Percentiles rank a stretch among this genome's conserved stretches.
These are phyloP conservation scores for Arthrinium phaeospermum DNA, from an alignment of 2,329 filamentous ascomycete species.

Conservation along the genomic window DNA sequence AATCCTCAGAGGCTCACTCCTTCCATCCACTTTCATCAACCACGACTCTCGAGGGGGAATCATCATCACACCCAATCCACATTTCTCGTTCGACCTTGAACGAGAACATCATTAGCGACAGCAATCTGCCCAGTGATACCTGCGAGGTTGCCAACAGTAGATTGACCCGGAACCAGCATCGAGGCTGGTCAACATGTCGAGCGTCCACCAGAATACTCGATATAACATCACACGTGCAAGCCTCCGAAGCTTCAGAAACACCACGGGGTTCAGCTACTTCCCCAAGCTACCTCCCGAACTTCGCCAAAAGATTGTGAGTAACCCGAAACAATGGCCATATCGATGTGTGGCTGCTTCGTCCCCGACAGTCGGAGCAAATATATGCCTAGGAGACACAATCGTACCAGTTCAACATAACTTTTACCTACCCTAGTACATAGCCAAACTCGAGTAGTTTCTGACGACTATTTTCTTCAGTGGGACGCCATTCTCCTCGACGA, in stretches of 20 bases:
- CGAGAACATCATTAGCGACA: background rate
- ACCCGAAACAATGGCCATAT: background rate
- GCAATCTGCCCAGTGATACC: no score
- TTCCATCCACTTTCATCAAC: background rate
- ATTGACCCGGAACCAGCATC: background rate
- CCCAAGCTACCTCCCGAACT: background rate
- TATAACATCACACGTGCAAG: no score
- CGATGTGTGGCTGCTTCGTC: background rate
- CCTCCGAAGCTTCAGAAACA: background rate
- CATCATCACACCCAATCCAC: background rate
- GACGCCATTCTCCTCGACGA: background rate
- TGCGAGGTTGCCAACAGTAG: background rate
- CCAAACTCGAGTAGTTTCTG: background rate
- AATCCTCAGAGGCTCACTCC: background rate
- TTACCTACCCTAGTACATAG: background rate
- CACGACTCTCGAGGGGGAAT: background rate
- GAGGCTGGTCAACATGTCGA: background rate
- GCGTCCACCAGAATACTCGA: background rate
- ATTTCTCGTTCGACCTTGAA: background rate
- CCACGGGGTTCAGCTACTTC: background rate
- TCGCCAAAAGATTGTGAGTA: background rate
- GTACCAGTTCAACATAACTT: no score
- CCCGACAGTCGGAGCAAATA: background rate
- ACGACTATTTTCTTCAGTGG: background rate
- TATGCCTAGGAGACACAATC: background rate